A percentile compares a stretch with the other conserved stretches of the same genome.
Conservation (phyloP, 441 rosid genomes). For the Dalechampia spathulata region DNA sequence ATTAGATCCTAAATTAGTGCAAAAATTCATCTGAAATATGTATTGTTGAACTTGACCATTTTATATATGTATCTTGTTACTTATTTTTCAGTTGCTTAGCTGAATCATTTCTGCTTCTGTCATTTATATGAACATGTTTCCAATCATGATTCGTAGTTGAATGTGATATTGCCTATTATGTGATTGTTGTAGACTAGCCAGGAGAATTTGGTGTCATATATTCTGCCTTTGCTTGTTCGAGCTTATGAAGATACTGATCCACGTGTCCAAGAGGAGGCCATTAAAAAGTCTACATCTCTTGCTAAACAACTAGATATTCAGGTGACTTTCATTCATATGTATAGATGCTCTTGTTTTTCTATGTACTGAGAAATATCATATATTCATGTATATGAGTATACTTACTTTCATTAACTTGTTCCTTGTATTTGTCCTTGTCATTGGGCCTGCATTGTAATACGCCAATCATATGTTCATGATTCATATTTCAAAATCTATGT, state of each 20-base stretch:
- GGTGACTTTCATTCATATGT: conserved; percentile 39
- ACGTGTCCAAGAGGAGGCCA: conserved; percentile 84
- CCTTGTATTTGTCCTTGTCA: not conserved
- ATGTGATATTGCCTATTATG: conserved; percentile 6
- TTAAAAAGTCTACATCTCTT: conserved; percentile 67
- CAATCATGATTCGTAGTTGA: not conserved
- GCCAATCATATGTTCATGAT: not conserved
- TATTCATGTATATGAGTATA: not conserved
- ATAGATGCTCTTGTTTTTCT: not conserved
- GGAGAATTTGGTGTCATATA: conserved; percentile 57
- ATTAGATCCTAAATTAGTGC: conserved; percentile 2
- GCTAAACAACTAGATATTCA: conserved; percentile 80
- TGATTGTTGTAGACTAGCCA: conserved; percentile 52
- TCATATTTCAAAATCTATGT: not conserved
- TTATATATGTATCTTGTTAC: not conserved
- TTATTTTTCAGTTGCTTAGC: not conserved
- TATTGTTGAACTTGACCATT: not conserved
- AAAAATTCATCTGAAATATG: not conserved
- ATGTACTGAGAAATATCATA: too few species aligned
- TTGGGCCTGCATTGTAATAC: not conserved
- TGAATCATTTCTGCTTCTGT: too few species aligned
- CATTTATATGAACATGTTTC: not conserved
- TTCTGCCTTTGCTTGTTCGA: conserved; percentile 80
- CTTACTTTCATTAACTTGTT: not conserved
- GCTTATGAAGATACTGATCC: conserved; percentile 89